Base-by-base conservation (phyloP, 1,139 yeast species). In the Pichia sp. region DNA sequence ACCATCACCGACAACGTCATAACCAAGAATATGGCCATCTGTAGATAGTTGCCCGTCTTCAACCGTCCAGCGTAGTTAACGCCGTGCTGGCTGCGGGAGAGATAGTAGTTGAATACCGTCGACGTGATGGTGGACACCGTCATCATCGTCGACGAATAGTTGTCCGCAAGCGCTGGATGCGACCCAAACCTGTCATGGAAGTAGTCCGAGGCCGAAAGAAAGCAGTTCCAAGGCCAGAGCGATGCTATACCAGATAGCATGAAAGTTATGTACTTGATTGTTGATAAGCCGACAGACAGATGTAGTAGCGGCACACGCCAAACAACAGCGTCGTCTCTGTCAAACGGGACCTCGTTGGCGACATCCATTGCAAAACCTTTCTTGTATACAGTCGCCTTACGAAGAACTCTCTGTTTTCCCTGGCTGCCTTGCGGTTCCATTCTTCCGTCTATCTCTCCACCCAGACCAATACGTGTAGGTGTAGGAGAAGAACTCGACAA, bases 151-250 rank as follows among this genome's bases (percentile, higher is more conserved):
- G 95, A 85, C 6, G 92, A 80, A 67, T 88, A 89, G 47, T 80
- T 76, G 58, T 78, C 79, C 11, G 84, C 78, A 58, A 89, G 72
- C 1, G 70, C 59, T 0, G 86, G 81, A 11, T 78, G 71, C 38
- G 75, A 76, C 23, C 75, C 73, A 59, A 92, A 85, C 51, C 93
- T 71, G 53, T 79, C 80, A 41, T 82, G 81, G 67, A 90, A 90
- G 70, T 88, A 90, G 5, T 88, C 87, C 0, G 95, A 80, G 0
- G 97, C 97, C 1, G 95, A 84, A 10, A 93, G 72, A 63, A 90
- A 85, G 61, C 95, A 84, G 74, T 93, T 93, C 97, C 98, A 93
- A 0, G 99, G 98, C 98, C 98, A 93, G 45, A 93, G 75, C 42
- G 87, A 73, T 0, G 93, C 85, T 7, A 87, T 73, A 0, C 97